Evolutionary conservation across 2,329 filamentous ascomycete genomes (phyloP), one percentile per base, ranked within the genome.

Genomic region (Aspergillus sergii): DNA sequence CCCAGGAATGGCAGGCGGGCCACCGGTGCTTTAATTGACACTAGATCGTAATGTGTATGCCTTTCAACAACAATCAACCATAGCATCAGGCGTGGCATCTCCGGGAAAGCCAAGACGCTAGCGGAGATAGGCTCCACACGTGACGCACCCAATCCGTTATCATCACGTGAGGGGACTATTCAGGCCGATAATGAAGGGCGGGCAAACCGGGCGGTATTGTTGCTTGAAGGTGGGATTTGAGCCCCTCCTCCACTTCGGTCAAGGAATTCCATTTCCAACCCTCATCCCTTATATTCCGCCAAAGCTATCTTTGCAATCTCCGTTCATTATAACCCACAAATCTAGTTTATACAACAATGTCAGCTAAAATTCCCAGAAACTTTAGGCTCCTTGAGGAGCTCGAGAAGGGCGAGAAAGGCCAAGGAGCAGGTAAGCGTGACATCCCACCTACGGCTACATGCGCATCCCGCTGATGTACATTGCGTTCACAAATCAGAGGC

Each of bases 381-480:
- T 99, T 99, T 79, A 90, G 94, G 76, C 88, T 99, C 69, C 86
- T 99, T 62, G 95, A 97, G 80, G 95, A 99, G 88, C 86, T 99
- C 23, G 95, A 99, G 84, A 98, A 98, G 84, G 95, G 95, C 75
- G 95, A 99, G 84, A 99, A 99, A 82, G 95, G 95, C 66, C 86
- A 95, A 67, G 94, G 95, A 75, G 93, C 94, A 78, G 92, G 93
- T 80, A 62, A 64, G 71, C 70, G 61, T 64, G 53, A 57, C 36
- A 59, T 16, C 48, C 54, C 43, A 32, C 21, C 26, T 26, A 53
- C 36, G 21, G 43, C 26, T 62, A 57, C 45, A 43, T 60, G 32
- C 62, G 58, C 62, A 66, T 63, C 54, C 41, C 46, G 55, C 71
- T 76, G 63, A 79, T 67, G 23, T 61, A 63, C 56, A 63, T 51